These are phyloP conservation scores for Microsporum ferrugineum DNA, from an alignment of 2,329 filamentous ascomycete genomes.

Conservation along the genomic window DNA sequence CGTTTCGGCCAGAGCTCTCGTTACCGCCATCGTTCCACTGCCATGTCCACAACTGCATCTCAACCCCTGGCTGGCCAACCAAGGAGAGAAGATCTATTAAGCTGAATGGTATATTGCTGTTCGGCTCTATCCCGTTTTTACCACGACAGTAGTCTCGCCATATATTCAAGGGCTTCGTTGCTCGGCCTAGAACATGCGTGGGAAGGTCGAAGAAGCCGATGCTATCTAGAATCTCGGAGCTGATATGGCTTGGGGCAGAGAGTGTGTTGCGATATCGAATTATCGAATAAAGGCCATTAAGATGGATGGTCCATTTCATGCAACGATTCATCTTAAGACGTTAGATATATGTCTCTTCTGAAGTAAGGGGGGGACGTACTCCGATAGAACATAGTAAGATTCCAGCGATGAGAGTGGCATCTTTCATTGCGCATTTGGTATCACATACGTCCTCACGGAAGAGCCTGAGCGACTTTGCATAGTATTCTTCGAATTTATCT, in stretches of 20 bases:
- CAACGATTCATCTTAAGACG: constrained; percentile 10
- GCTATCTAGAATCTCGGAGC: constrained; percentile 8
- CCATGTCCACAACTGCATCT: constrained; percentile 11
- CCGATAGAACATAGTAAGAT: constrained; percentile 10
- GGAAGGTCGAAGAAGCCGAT: constrained; percentile 13
- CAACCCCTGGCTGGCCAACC: constrained; percentile 9
- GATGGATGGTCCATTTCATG: constrained; percentile 12
- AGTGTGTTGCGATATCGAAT: constrained; percentile 6
- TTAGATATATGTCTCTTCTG: not conserved
- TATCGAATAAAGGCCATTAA: constrained; percentile 10
- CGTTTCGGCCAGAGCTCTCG: not conserved
- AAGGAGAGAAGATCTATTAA: constrained; percentile 10
- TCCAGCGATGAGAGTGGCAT: constrained; percentile 11
- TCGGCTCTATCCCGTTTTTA: constrained; percentile 9
- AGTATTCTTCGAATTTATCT: constrained; percentile 10
- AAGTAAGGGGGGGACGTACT: constrained; percentile 1
- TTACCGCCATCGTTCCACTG: not conserved
- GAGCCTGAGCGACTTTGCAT: constrained; percentile 7
- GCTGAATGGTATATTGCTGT: constrained; percentile 11
- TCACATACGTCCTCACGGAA: constrained; percentile 12
- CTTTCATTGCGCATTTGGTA: not conserved
- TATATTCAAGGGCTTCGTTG: constrained; percentile 9
- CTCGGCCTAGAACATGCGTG: constrained; percentile 10
- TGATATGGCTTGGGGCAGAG: constrained; percentile 3
- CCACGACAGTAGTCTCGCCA: constrained; percentile 14